Evolutionary conservation across 805 yeast genomes (phyloP).

Genomic region (Trichomonascus vanleenenianus): DNA sequence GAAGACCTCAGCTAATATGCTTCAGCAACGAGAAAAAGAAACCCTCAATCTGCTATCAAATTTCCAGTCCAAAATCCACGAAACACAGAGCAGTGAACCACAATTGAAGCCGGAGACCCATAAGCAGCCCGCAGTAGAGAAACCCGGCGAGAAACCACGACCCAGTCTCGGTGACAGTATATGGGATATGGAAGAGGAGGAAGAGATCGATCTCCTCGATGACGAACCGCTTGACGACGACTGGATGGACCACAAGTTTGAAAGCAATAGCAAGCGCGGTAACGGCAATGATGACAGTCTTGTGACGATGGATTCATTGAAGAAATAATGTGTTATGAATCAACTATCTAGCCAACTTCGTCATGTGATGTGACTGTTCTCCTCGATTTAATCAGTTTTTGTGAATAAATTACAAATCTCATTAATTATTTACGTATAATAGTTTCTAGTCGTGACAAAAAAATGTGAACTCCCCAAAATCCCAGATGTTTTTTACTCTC

Average conservation of each 20-base stretch:
- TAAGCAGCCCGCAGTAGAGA: neutral
- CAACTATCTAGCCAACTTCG: too few relatives aligned
- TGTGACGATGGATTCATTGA: neutral
- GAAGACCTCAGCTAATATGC: slow-evolving; percentile 1
- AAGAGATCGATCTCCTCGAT: neutral
- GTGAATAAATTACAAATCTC: neutral
- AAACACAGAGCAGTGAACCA: neutral
- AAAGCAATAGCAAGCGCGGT: neutral
- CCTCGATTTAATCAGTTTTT: too few relatives aligned
- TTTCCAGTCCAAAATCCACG: slow-evolving; percentile 23
- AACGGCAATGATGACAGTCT: neutral
- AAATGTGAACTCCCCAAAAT: too few relatives aligned
- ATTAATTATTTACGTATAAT: neutral
- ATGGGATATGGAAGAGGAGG: neutral
- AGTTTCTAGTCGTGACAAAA: neutral
- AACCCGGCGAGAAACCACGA: neutral
- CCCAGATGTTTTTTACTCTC: too few relatives aligned
- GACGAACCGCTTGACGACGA: neutral
- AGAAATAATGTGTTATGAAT: neutral
- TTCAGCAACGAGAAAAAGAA: slow-evolving; percentile 22
- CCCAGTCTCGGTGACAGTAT: neutral
- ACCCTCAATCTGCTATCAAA: slow-evolving; percentile 24
- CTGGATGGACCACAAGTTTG: neutral
- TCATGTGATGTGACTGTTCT: too few relatives aligned
- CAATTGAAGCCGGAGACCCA: too few relatives aligned